Base-by-base conservation (phyloP, 2,329 filamentous ascomycete species). In the Amesomyces nigricolor region DNA sequence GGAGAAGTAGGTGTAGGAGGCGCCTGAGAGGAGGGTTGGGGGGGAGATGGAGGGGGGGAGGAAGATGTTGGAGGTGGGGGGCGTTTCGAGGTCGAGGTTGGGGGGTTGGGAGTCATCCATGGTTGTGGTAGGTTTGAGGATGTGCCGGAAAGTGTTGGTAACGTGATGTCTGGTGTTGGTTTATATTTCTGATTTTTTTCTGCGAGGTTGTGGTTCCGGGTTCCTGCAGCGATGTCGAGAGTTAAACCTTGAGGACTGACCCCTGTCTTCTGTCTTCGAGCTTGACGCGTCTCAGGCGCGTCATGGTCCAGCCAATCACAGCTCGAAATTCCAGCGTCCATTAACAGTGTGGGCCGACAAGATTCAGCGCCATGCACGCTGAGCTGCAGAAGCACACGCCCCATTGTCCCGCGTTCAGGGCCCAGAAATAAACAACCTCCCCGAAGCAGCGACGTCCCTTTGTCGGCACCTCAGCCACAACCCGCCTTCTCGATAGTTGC, bases 1-100 rank as follows among this genome's bases (percentile, higher is more conserved):
- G 0, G 87, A 89, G 74, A 85, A 89, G 71, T 91, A 80, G 10
- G 81, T 78, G 73, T 89, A 90, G 40, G 87, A 85, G 46, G 78
- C 77, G 67, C 88, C 88, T 40, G 77, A 68, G 63, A 88, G 73
- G 58, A 91, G 77, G 39, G 73, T 68, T 68, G 16, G 72, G 53
- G 45, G 68, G 70, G 86, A 73, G 63, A 91, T 78, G 14, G 86
- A 91, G 6, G 88, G 6, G 88, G 87, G 86, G 59, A 88, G 73
- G 71, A 86, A 89, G 58, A 68, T 44, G 63, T 63, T 63, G 57
- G 57, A 47, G 22, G 22, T 26, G 10, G 52, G 60, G 42, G 60
- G 56, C 2, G 60, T 59, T 44, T 65, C 63, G 64, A 68, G 64
- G 50, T 60, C 63, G 42, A 64, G 53, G 47, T 68, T 72, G 54